phyloP scores from a whole-genome alignment of 1,284 basidiomycete species.

The Cystobasidium slooffiae region DNA sequence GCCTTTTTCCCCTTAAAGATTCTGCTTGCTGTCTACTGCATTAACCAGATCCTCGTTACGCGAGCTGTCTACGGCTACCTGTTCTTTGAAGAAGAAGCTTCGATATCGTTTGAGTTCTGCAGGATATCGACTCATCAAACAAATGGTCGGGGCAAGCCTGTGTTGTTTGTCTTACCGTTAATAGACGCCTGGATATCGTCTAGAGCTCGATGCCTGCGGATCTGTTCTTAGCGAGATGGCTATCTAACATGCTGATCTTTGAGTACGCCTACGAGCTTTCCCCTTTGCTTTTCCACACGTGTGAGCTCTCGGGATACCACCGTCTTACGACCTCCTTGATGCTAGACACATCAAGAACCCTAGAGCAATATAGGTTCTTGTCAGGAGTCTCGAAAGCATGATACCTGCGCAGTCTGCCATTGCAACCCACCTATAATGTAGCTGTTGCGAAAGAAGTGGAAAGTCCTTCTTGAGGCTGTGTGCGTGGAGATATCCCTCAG shows the following conservation, averaged over 20 bases:
- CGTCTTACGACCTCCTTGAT: slow-evolving; percentile 37
- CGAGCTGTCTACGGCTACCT: background rate
- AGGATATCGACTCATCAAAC: background rate
- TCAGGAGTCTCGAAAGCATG: no score
- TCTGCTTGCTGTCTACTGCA: background rate
- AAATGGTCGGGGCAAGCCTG: background rate
- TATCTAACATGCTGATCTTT: background rate
- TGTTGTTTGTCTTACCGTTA: slow-evolving; percentile 8
- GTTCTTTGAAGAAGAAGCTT: slow-evolving; percentile 13
- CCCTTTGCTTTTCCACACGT: slow-evolving; percentile 35
- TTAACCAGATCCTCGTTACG: background rate
- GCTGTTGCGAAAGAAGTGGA: slow-evolving; percentile 7
- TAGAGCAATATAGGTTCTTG: background rate
- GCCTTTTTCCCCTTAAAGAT: background rate
- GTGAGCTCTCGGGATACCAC: slow-evolving; percentile 31
- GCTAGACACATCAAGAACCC: slow-evolving; percentile 40
- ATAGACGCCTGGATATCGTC: slow-evolving; percentile 40
- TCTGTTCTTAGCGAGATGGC: background rate
- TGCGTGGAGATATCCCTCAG: no score
- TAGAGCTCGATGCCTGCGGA: slow-evolving; percentile 27
- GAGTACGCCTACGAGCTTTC: slow-evolving; percentile 17
- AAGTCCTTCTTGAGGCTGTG: slow-evolving; percentile 40
- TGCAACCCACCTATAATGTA: slow-evolving; percentile 29
- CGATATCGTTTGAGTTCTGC: slow-evolving; percentile 36
- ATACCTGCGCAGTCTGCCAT: background rate